Conservation (phyloP, 768 basidiomycete species). For the Imleria badia region DNA sequence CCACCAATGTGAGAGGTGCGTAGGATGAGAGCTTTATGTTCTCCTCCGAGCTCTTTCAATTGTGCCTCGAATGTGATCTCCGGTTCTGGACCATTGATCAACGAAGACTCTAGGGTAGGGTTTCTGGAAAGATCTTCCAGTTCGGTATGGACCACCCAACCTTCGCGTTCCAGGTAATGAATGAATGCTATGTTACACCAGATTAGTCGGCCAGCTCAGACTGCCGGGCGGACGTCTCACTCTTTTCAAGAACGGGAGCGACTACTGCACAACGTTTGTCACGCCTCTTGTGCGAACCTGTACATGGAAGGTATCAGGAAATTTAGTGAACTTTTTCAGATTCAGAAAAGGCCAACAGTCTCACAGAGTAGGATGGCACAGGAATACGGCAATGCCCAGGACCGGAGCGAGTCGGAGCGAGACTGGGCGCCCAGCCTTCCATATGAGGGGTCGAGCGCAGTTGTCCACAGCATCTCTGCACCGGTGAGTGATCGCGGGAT, state of each 20-base stretch:
- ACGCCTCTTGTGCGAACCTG: slow-evolving; percentile 90
- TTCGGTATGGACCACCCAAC: slow-evolving; percentile 77
- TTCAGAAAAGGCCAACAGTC: slow-evolving; percentile 20
- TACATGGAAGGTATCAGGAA: neutral
- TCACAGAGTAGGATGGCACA: slow-evolving; percentile 88
- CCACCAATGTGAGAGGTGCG: slow-evolving; percentile 91
- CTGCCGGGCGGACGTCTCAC: slow-evolving; percentile 37
- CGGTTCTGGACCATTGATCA: slow-evolving; percentile 35
- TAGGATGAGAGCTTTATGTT: slow-evolving; percentile 78
- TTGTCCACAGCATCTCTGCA: slow-evolving; percentile 68
- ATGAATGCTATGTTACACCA: slow-evolving; percentile 49
- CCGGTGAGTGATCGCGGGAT: slow-evolving; percentile 63
- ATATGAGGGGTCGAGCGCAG: slow-evolving; percentile 58
- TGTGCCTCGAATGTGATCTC: slow-evolving; percentile 52
- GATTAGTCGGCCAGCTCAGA: slow-evolving; percentile 7
- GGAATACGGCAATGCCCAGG: slow-evolving; percentile 86
- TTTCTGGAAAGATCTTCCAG: slow-evolving; percentile 53
- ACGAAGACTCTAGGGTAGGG: slow-evolving; percentile 27
- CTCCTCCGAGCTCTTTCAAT: slow-evolving; percentile 46
- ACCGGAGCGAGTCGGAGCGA: slow-evolving; percentile 51
- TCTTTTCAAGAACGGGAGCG: slow-evolving; percentile 78
- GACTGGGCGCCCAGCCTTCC: slow-evolving; percentile 45
- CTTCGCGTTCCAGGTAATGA: slow-evolving; percentile 58
- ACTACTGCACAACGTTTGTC: slow-evolving; percentile 92
- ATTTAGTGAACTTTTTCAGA: neutral